Percentiles rank a stretch among this genome's conserved stretches.
Conservation (phyloP, 2,329 filamentous ascomycete genomes). For the Leptographium flavum region DNA sequence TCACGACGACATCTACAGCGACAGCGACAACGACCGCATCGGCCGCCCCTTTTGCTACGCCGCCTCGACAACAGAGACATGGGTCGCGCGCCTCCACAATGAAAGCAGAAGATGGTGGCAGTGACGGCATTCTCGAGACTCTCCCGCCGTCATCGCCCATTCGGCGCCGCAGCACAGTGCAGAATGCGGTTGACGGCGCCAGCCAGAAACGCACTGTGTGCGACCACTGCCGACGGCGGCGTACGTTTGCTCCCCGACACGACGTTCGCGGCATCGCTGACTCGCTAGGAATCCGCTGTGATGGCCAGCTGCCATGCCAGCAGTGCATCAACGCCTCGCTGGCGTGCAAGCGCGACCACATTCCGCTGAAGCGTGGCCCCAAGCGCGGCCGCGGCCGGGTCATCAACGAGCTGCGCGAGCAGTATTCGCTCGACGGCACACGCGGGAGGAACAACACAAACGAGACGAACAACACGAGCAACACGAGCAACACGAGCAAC, state of each 20-base stretch:
- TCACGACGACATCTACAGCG: no score
- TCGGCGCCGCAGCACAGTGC: not conserved
- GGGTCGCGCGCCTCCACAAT: conserved; percentile 7
- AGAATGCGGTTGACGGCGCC: not conserved
- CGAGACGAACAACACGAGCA: no score
- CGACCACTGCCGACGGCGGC: conserved; percentile 28
- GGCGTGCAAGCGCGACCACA: conserved; percentile 49
- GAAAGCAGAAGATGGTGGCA: conserved; percentile 12
- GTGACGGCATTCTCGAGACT: conserved; percentile 8
- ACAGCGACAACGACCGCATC: no score
- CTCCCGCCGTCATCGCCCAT: conserved; percentile 3
- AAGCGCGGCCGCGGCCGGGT: conserved; percentile 49
- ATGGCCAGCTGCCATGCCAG: conserved; percentile 38
- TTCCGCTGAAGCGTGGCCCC: conserved; percentile 49
- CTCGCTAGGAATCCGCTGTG: conserved; percentile 27
- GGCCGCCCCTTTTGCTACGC: not conserved
- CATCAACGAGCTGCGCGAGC: conserved; percentile 43
- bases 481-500: no score
- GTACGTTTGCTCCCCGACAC: no score
- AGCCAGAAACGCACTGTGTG: conserved; percentile 24
- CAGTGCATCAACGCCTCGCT: conserved; percentile 45
- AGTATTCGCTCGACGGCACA: conserved; percentile 19
- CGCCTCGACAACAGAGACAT: conserved; percentile 3
- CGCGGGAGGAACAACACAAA: no score
- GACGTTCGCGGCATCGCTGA: no score